Evolutionary conservation across 768 basidiomycete species (phyloP).

Genomic region (Fistulinella prunicolor): DNA sequence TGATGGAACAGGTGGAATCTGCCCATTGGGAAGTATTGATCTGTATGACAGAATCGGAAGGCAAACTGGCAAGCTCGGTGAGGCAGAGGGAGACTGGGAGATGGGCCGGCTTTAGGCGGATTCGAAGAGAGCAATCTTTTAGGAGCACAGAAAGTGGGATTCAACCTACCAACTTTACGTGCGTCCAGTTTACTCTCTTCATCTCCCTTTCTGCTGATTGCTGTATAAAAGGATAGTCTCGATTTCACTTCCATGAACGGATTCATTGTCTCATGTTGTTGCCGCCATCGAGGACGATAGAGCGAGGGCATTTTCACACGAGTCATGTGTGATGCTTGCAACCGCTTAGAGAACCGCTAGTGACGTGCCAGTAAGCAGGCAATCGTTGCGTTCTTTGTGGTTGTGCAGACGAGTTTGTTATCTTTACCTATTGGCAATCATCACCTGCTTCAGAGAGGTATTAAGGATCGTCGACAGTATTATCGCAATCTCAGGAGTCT

Average conservation of each 20-base stretch:
- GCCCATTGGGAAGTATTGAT: conserved; percentile 85
- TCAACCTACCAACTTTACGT: conserved; percentile 82
- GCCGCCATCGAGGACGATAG: conserved; percentile 71
- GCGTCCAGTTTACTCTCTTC: conserved; percentile 24
- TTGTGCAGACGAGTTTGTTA: neutral
- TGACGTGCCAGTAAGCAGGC: conserved; percentile 71
- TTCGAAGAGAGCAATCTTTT: conserved; percentile 92
- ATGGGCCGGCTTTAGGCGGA: conserved; percentile 95
- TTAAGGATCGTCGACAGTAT: conserved; percentile 84
- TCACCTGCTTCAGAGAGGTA: conserved; percentile 85
- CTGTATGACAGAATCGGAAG: conserved; percentile 30
- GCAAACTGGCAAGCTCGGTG: conserved; percentile 1
- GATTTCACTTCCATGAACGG: conserved; percentile 93
- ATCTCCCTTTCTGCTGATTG: neutral
- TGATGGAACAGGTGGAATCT: conserved; percentile 81
- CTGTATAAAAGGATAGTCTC: conserved; percentile 47
- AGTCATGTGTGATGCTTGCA: conserved; percentile 71
- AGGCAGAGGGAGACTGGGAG: conserved; percentile 63
- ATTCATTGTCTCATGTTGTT: conserved; percentile 74
- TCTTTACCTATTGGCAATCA: conserved; percentile 77
- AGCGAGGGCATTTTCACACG: conserved; percentile 75
- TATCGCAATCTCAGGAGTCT: conserved; percentile 46
- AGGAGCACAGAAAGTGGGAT: conserved; percentile 77
- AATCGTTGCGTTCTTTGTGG: too few species aligned
- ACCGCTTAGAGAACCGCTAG: conserved; percentile 84